Conservation (phyloP, 805 yeast species). For the Pichia pseudocactophila region DNA sequence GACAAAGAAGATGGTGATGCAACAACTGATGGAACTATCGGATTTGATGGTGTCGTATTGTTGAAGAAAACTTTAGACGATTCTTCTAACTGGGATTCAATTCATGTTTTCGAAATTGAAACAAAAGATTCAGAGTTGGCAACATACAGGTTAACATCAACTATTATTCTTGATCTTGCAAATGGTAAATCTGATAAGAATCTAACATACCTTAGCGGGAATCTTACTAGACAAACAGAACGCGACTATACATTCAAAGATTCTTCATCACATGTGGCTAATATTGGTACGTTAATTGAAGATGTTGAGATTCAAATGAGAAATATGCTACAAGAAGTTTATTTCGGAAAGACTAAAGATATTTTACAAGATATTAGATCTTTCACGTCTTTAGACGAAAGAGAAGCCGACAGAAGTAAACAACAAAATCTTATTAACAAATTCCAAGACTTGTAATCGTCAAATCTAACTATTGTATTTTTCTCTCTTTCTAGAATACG, state of each 20-base stretch:
- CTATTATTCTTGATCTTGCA: constrained; percentile 71
- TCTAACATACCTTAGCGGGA: constrained; percentile 57
- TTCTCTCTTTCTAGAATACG: too few species aligned
- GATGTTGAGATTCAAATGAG: constrained; percentile 83
- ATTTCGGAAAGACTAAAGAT: constrained; percentile 90
- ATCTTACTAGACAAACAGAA: constrained; percentile 75
- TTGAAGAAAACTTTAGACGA: constrained; percentile 56
- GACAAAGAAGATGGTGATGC: constrained; percentile 57
- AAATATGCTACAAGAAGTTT: constrained; percentile 83
- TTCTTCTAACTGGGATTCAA: constrained; percentile 77
- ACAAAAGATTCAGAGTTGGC: constrained; percentile 33
- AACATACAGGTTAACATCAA: constrained; percentile 70
- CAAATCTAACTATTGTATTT: too few species aligned
- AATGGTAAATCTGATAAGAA: constrained; percentile 21
- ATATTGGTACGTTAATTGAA: constrained; percentile 78
- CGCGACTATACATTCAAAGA: constrained; percentile 39
- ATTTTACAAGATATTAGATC: constrained; percentile 65
- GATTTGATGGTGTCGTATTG: constrained; percentile 87
- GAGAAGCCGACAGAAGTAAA: constrained; percentile 29
- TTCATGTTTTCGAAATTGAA: constrained; percentile 79
- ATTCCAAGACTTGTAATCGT: constrained; percentile 20
- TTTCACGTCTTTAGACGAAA: constrained; percentile 28
- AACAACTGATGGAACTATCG: constrained; percentile 37
- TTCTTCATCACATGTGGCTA: constrained; percentile 67
- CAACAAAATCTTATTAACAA: constrained; percentile 37